phyloP scores from a whole-genome alignment of 176 grass and related monocot genomes.

The Themeda triandra region DNA sequence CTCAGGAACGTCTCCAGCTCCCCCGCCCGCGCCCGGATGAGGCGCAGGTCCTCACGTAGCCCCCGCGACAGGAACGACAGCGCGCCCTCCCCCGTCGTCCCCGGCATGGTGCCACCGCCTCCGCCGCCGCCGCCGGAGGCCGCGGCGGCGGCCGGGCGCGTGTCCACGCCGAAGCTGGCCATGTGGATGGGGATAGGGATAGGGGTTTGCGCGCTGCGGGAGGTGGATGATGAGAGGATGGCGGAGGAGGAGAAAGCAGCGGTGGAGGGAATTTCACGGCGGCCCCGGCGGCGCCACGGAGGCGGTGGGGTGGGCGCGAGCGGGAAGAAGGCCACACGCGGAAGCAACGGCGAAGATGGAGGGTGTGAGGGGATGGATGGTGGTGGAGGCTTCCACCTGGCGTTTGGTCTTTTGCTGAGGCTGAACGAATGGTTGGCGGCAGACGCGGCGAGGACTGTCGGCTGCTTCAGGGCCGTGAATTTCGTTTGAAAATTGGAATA shows the following conservation, averaged over 20 bases:
- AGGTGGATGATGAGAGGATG: slow-evolving; percentile 7
- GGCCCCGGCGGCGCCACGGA: not conserved
- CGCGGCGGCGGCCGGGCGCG: slow-evolving; percentile 17
- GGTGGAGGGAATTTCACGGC: slow-evolving; percentile 48
- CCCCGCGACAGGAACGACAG: slow-evolving; percentile 76
- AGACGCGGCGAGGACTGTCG: not conserved
- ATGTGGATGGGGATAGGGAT: slow-evolving; percentile 6
- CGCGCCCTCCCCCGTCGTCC: slow-evolving; percentile 51
- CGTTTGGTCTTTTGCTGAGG: not conserved
- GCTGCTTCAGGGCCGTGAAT: not conserved
- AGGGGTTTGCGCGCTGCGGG: not conserved
- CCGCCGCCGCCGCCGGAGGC: not conserved
- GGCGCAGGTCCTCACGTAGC: slow-evolving; percentile 70
- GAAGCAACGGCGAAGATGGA: slow-evolving; percentile 1
- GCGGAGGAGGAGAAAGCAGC: not conserved
- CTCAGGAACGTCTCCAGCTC: slow-evolving; percentile 74
- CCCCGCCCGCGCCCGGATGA: slow-evolving; percentile 73
- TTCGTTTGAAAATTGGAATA: not conserved
- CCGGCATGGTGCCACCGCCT: not conserved
- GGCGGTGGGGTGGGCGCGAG: not conserved
- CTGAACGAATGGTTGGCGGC: not conserved
- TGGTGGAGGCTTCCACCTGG: not conserved
- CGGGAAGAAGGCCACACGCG: not conserved
- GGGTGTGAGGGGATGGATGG: not conserved
- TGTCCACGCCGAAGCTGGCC: slow-evolving; percentile 73